Percentiles rank a stretch among this genome's conserved stretches.
These are phyloP conservation scores for Eremothecium cymbalariae DNA, from an alignment of 1,139 yeast genomes.

Conservation along the genomic window DNA sequence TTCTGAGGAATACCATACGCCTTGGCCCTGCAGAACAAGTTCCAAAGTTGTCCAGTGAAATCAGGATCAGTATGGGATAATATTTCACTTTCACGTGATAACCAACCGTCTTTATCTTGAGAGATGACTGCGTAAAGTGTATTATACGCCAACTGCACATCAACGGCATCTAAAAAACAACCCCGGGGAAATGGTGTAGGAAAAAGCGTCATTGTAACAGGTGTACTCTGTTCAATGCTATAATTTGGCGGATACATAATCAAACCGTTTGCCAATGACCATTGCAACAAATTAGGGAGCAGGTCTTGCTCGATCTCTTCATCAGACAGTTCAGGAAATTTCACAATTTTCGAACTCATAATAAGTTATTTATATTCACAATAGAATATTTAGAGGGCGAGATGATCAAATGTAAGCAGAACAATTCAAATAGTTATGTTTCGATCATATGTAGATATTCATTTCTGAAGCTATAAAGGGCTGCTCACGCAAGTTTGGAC, in stretches of 20 bases:
- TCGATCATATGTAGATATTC: too few species aligned
- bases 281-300: slow-evolving; percentile 52
- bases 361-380: neutral
- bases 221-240: slow-evolving; percentile 37
- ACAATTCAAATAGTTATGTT: too few species aligned
- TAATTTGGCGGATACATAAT: slow-evolving; percentile 65
- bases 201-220: slow-evolving; percentile 80
- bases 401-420: neutral
- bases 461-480: too few species aligned
- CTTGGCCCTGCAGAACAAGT: slow-evolving; percentile 44
- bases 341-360: slow-evolving; percentile 7
- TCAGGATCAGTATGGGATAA: slow-evolving; percentile 56
- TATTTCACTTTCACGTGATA: slow-evolving; percentile 46
- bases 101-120: slow-evolving; percentile 51
- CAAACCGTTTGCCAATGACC: slow-evolving; percentile 73
- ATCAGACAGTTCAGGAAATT: slow-evolving; percentile 15
- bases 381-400: neutral
- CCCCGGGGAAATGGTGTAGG: slow-evolving; percentile 80
- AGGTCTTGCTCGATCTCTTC: slow-evolving; percentile 20
- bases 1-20: slow-evolving; percentile 53
- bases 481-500: too few species aligned
- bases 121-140: slow-evolving; percentile 61
- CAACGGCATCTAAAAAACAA: slow-evolving; percentile 58
- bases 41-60: slow-evolving; percentile 75
- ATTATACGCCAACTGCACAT: slow-evolving; percentile 65